These are phyloP conservation scores for Tylopilus orsonianus DNA, from an alignment of 1,284 basidiomycete species.

Conservation along the genomic window DNA sequence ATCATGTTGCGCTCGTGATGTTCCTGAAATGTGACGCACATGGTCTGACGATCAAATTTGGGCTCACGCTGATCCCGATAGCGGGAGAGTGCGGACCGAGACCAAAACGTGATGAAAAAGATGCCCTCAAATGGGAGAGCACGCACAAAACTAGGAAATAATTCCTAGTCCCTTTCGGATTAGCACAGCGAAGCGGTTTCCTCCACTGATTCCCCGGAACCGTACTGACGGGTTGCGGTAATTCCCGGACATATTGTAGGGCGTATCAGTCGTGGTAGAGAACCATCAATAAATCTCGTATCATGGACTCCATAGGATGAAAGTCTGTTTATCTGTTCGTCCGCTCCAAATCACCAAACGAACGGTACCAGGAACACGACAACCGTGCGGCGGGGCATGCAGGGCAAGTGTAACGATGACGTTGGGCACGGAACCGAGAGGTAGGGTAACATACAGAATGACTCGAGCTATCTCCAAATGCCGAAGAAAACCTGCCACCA, in stretches of 20 bases:
- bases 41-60: constrained; percentile 1
- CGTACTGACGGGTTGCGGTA: not conserved
- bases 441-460: not conserved
- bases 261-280: not conserved
- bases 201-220: not conserved
- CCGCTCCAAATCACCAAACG: constrained; percentile 4
- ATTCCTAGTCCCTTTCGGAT: not conserved
- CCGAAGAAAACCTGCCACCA: constrained; percentile 82
- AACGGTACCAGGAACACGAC: not conserved
- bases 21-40: constrained; percentile 7
- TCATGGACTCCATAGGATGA: not conserved
- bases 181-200: not conserved
- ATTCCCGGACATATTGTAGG: constrained; percentile 2
- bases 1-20: not conserved
- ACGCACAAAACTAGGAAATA: not conserved
- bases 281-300: not conserved
- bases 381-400: not conserved
- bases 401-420: not conserved
- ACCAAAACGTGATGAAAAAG: constrained; percentile 1
- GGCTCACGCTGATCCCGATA: constrained; percentile 11
- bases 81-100: not conserved
- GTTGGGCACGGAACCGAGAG: not conserved
- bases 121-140: not conserved
- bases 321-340: constrained; percentile 4
- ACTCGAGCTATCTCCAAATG: constrained; percentile 54